Conservation (phyloP, 441 rosid genomes). For the Adansonia grandidieri region DNA sequence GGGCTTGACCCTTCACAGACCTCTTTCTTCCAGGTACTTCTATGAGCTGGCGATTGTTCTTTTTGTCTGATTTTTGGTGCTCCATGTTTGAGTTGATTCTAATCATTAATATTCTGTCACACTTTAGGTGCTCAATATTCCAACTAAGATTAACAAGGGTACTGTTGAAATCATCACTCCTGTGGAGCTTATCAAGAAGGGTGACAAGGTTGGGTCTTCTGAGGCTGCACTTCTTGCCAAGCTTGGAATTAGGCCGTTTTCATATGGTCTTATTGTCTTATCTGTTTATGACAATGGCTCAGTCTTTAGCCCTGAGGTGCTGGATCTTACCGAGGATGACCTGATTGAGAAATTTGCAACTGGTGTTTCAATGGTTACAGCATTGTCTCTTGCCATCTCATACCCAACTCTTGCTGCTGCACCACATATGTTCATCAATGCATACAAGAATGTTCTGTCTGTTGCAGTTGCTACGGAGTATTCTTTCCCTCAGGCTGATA, state of each 20-base stretch:
- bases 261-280: constrained; percentile 20
- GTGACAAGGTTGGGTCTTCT: constrained; percentile 87
- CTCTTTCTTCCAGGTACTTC: constrained; percentile 73
- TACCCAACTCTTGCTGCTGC: constrained; percentile 91
- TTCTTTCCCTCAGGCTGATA: constrained; percentile 75
- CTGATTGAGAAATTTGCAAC: constrained; percentile 66
- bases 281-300: constrained; percentile 28
- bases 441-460: constrained; percentile 79
- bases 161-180: constrained; percentile 78
- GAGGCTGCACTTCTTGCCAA: constrained; percentile 86
- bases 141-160: constrained; percentile 99
- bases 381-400: constrained; percentile 73
- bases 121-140: constrained; percentile 79
- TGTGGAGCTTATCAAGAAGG: constrained; percentile 78
- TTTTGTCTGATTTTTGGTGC: neutral
- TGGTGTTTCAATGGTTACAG: constrained; percentile 74
- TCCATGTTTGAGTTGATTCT: neutral
- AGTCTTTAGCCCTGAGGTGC: constrained; percentile 26
- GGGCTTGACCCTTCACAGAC: constrained; percentile 98
- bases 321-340: constrained; percentile 26
- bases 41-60: neutral
- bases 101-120: neutral
- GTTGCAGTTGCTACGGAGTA: constrained; percentile 76
- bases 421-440: constrained; percentile 84
- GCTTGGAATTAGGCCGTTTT: constrained; percentile 70